These are phyloP conservation scores for Melaleuca alternifolia DNA, from an alignment of 345 rosid species.

Conservation along the genomic window DNA sequence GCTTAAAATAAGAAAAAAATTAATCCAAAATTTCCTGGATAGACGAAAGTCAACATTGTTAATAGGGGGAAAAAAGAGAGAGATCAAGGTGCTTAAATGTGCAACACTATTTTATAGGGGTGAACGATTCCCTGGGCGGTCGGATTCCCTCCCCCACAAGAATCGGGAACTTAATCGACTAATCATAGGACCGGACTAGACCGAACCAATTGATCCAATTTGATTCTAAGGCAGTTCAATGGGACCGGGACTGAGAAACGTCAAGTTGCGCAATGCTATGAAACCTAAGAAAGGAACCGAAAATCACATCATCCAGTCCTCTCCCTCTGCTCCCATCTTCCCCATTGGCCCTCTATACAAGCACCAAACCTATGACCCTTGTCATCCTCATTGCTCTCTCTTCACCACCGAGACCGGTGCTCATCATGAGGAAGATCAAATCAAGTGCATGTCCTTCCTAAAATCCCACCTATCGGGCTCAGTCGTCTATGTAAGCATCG, in stretches of 20 bases:
- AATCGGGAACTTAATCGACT: too few species aligned
- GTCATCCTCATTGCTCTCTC: background rate
- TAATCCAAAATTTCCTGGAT: background rate
- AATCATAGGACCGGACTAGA: too few species aligned
- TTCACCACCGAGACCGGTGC: background rate
- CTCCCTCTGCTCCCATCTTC: background rate
- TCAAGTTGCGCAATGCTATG: too few species aligned
- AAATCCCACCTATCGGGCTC: background rate
- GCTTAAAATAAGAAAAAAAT: background rate
- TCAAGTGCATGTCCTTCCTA: conserved; percentile 6
- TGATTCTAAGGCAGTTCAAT: too few species aligned
- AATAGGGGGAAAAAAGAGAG: too few species aligned
- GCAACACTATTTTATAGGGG: too few species aligned
- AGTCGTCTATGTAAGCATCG: background rate
- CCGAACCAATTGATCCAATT: too few species aligned
- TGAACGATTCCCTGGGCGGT: too few species aligned
- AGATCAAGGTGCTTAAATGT: background rate
- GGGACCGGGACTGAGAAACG: too few species aligned
- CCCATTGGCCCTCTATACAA: conserved; percentile 2
- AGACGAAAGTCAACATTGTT: background rate
- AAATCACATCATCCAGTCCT: background rate
- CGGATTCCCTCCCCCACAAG: too few species aligned
- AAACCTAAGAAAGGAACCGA: too few species aligned
- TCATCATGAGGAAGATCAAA: background rate
- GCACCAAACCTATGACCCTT: background rate